Percentiles rank a stretch among this genome's conserved stretches.
phyloP scores from a whole-genome alignment of 805 yeast genomes.

The Pichia manshurica region DNA sequence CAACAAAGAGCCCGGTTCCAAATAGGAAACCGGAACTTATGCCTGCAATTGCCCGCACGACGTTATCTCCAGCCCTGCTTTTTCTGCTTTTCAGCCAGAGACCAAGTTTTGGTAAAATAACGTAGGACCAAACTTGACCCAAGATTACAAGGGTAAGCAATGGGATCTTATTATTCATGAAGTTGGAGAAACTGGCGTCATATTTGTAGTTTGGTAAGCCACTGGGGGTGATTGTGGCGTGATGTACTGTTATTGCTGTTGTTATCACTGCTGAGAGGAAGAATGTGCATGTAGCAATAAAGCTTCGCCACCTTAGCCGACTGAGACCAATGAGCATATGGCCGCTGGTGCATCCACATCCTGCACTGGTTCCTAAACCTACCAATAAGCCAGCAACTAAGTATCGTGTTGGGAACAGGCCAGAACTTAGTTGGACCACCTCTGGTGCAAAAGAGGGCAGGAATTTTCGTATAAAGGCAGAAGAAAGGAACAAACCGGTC shows the following conservation, averaged over 20 bases:
- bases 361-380: conserved; percentile 44
- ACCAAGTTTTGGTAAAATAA: conserved; percentile 25
- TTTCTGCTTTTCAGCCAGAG: conserved; percentile 5
- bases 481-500: conserved; percentile 33
- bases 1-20: conserved; percentile 41
- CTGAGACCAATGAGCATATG: conserved; percentile 50
- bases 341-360: conserved; percentile 51
- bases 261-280: conserved; percentile 30
- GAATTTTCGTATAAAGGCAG: conserved; percentile 17
- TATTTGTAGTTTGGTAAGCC: conserved; percentile 17
- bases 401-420: conserved; percentile 4
- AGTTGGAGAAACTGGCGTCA: conserved; percentile 18
- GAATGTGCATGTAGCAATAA: conserved; percentile 40
- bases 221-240: neutral
- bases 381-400: conserved; percentile 36
- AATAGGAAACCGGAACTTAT: conserved; percentile 31
- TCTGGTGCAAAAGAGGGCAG: conserved; percentile 27
- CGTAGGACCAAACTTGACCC: conserved; percentile 20
- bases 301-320: conserved; percentile 38
- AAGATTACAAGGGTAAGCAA: conserved; percentile 13
- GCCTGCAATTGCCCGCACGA: conserved; percentile 17
- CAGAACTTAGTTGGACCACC: conserved; percentile 15
- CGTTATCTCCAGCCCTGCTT: neutral
- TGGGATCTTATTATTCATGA: conserved; percentile 13
- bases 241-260: conserved; percentile 11